Base-by-base conservation (phyloP, 306 rosid genomes). In the Sphenostylis stenocarpa region DNA sequence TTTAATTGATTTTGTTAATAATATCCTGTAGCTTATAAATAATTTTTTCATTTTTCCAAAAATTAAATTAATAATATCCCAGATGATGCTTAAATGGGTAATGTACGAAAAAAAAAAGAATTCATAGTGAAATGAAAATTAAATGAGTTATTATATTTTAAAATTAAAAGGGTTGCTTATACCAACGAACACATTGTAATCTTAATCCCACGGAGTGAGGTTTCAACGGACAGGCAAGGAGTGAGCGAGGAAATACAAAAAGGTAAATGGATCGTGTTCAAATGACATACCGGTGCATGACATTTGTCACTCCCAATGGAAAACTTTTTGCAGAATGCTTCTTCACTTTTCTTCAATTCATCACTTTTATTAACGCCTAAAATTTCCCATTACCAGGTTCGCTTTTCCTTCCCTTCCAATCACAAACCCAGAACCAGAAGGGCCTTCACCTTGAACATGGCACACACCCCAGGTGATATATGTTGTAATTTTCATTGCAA, bases 401-500 rank as follows among this genome's bases (percentile, higher is more conserved):
- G 67, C 34, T 53, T 75, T 68, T 78, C 81, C 16, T 2, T 20
- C n/a, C 52, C 62, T 12, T 19, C 19, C 51, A 82, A 24, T 34
- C 72, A 56, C 28, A 75, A 53, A 24, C 73, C 55, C 62, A 60
- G 67, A 49, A 41, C 67, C 60, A 72, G 67, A 78, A 34, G 15
- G 53, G 0, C 51, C 21, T 80, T 73, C 56, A 56, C 15, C 36
- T 68, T 73, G 44, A 84, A 60, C 43, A 82, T 85, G 84, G 31
- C 79, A 70, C 43, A 73, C 60, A 78, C n/a, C 84, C 72, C 83
- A 45, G 82, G 88, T 85, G 52, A 70, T 38, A 11, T 23, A 36
- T 58, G 3, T 10, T 57, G 13, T 65, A 1, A 17, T 44, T 75
- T 34, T 65, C 10, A 14, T 13, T 48, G 41, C 48, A 48, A 63